Conservation (phyloP, 331 rosid species). For the Quercus phellos region DNA sequence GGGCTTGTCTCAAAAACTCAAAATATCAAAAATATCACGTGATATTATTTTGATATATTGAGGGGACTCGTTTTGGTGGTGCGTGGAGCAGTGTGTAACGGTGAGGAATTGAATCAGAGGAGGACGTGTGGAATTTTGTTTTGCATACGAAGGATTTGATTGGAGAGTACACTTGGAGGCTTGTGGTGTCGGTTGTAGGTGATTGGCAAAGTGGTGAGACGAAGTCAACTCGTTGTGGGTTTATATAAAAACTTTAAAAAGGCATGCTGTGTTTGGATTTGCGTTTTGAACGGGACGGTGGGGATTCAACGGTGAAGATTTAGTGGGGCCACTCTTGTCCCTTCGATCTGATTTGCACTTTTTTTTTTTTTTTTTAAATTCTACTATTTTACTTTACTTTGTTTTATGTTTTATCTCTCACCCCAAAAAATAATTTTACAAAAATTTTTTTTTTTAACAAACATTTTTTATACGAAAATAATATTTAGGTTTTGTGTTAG, state of each 20-base stretch:
- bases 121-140: no score
- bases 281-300: slow-evolving; percentile 6
- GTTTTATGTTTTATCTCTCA: no score
- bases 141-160: background rate
- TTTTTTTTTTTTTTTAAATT: no score
- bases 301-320: slow-evolving; percentile 10
- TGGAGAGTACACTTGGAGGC: background rate
- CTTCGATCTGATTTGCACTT: background rate
- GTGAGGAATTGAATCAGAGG: background rate
- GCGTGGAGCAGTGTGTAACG: no score
- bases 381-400: no score
- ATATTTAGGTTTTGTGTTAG: no score
- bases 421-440: no score
- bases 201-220: background rate
- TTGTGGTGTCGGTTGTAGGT: background rate
- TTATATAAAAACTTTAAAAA: background rate
- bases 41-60: no score
- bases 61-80: background rate
- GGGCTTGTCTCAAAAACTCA: background rate
- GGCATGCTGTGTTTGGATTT: slow-evolving; percentile 1
- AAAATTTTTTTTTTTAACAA: no score
- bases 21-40: slow-evolving; percentile 42
- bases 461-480: no score
- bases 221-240: slow-evolving; percentile 10
- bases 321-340: slow-evolving; percentile 13